Evolutionary conservation across 1,284 basidiomycete genomes (phyloP).

Genomic region (Schizophyllum amplum): DNA sequence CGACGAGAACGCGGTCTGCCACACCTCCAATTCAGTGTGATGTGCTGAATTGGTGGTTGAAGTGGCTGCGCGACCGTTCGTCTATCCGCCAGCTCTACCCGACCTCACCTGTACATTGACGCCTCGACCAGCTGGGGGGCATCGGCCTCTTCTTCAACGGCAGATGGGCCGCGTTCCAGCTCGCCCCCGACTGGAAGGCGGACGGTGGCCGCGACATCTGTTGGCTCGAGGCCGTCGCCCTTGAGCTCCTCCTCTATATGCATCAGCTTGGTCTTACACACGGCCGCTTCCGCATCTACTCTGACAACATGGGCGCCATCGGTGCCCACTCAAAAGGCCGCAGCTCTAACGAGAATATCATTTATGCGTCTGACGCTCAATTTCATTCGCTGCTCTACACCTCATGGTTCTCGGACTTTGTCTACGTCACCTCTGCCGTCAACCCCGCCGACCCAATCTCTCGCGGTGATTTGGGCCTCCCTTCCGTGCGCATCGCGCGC

Average conservation of each 20-base stretch:
- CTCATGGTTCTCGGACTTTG: background rate
- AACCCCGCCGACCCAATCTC: background rate
- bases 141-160: background rate
- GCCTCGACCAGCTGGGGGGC: background rate
- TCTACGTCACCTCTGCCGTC: background rate
- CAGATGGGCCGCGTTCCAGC: background rate
- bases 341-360: constrained; percentile 17
- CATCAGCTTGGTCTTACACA: constrained; percentile 13
- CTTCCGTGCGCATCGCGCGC: no score
- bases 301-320: constrained; percentile 27
- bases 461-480: no score
- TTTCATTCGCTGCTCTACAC: no score
- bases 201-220: constrained; percentile 16
- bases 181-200: constrained; percentile 1
- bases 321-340: constrained; percentile 18
- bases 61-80: no score
- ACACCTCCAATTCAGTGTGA: no score
- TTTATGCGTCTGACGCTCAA: constrained; percentile 11
- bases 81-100: no score
- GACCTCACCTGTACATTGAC: background rate
- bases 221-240: no score
- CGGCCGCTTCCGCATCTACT: constrained; percentile 17
- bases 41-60: no score
- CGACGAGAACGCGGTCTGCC: no score
- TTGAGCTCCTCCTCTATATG: constrained; percentile 21